Conservation (phyloP, 2,329 filamentous ascomycete species). For the Pseudogymnoascus verrucosus region DNA sequence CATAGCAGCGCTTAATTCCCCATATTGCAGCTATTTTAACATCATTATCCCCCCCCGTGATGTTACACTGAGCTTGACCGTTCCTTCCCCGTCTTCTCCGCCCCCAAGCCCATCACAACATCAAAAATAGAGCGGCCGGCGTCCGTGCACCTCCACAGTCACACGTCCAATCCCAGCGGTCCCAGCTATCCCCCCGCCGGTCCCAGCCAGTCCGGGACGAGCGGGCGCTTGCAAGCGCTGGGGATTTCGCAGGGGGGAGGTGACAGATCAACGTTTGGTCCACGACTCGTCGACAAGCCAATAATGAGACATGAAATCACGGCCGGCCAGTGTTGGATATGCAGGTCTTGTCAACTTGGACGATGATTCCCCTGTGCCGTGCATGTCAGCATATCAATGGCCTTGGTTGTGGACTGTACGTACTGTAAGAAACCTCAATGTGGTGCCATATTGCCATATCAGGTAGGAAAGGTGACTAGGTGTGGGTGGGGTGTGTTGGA, state of each 20-base stretch:
- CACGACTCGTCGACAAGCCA: background rate
- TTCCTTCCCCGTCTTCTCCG: background rate
- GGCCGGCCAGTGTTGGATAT: conserved; percentile 6
- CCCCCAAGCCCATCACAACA: background rate
- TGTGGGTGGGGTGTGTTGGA: background rate
- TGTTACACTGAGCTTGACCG: conserved; percentile 1
- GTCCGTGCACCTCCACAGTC: conserved; percentile 3
- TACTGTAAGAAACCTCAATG: background rate
- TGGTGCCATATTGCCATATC: background rate
- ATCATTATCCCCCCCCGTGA: background rate
- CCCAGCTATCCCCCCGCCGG: background rate
- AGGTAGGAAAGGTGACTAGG: background rate
- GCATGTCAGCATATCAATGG: background rate
- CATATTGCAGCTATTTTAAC: background rate
- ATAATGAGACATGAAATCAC: background rate
- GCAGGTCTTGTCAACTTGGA: background rate
- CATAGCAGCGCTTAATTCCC: background rate
- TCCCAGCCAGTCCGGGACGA: background rate
- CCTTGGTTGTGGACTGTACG: background rate
- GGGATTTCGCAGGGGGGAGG: background rate
- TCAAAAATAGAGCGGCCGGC: background rate
- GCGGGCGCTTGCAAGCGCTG: conserved; percentile 5
- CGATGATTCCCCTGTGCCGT: background rate
- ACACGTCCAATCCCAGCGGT: background rate
- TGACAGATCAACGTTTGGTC: conserved; percentile 5